These are phyloP conservation scores for Agrocybe praecox DNA, from an alignment of 768 basidiomycete genomes.

Conservation along the genomic window DNA sequence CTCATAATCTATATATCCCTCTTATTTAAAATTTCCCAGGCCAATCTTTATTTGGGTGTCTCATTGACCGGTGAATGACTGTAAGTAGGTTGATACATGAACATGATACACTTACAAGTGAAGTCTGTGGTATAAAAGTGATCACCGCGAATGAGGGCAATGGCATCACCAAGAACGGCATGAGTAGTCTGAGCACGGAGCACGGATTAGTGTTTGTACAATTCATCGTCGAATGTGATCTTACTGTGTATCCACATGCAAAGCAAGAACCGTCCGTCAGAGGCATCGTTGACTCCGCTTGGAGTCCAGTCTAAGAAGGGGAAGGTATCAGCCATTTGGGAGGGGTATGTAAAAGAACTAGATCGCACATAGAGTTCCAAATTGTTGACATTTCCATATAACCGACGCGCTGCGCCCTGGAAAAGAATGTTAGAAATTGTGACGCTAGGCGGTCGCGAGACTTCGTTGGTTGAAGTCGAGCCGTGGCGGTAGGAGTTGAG, in stretches of 20 bases:
- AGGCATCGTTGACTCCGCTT: slow-evolving; percentile 11
- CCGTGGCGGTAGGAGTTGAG: no score
- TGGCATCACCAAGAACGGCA: slow-evolving; percentile 55
- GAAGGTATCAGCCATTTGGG: no score
- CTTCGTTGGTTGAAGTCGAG: no score
- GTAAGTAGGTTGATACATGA: neutral
- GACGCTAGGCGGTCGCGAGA: no score
- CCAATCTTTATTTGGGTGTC: no score
- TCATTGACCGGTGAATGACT: no score
- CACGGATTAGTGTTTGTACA: neutral
- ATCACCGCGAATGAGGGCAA: slow-evolving; percentile 55
- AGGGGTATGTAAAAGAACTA: neutral
- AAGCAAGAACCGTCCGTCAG: slow-evolving; percentile 5
- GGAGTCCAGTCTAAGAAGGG: slow-evolving; percentile 8
- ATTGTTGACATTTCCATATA: slow-evolving; percentile 12
- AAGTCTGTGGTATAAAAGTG: slow-evolving; percentile 54
- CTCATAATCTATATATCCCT: no score
- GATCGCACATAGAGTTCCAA: slow-evolving; percentile 11
- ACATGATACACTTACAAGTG: slow-evolving; percentile 37
- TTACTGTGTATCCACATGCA: slow-evolving; percentile 54
- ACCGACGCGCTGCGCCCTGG: slow-evolving; percentile 1
- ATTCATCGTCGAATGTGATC: neutral
- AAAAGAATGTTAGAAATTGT: no score
- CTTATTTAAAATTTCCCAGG: no score
- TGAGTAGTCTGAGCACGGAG: slow-evolving; percentile 38